Evolutionary conservation across 2,329 filamentous ascomycete species (phyloP).

Genomic region (Colletotrichum somersetense): DNA sequence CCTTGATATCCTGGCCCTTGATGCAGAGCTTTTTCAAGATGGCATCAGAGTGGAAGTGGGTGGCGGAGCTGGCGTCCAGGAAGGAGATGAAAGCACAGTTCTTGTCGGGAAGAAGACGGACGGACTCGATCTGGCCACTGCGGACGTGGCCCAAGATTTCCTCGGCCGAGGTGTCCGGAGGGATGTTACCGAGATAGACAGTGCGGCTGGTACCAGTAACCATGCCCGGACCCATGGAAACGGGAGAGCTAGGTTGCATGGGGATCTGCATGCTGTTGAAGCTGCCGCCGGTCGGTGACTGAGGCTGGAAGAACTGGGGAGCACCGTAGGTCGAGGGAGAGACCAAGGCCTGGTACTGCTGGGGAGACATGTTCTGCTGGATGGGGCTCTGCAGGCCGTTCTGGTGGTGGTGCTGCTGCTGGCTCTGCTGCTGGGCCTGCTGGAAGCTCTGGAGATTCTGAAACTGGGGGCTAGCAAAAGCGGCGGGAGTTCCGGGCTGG

Average conservation of each 20-base stretch:
- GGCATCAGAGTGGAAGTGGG: slow-evolving; percentile 98
- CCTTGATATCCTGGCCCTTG: slow-evolving; percentile 99
- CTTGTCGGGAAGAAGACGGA: slow-evolving; percentile 96
- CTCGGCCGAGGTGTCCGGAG: slow-evolving; percentile 95
- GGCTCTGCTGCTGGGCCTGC: slow-evolving; percentile 66
- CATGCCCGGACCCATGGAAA: slow-evolving; percentile 82
- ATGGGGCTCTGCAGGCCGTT: slow-evolving; percentile 80
- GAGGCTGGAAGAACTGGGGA: slow-evolving; percentile 86
- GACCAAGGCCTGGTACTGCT: slow-evolving; percentile 86
- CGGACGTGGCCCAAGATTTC: slow-evolving; percentile 96
- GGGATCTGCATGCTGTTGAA: slow-evolving; percentile 71
- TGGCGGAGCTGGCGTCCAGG: slow-evolving; percentile 95
- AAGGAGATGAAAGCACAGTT: slow-evolving; percentile 99
- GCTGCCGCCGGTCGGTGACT: slow-evolving; percentile 82
- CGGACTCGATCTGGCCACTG: slow-evolving; percentile 99
- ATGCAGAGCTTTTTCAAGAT: slow-evolving; percentile 99
- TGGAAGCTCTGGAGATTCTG: slow-evolving; percentile 85
- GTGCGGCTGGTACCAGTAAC: slow-evolving; percentile 94
- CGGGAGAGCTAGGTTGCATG: slow-evolving; percentile 77
- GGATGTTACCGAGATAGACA: slow-evolving; percentile 97
- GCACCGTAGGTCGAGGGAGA: slow-evolving; percentile 87
- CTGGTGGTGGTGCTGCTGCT: slow-evolving; percentile 64
- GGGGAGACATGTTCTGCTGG: slow-evolving; percentile 82
- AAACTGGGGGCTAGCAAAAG: slow-evolving; percentile 93
- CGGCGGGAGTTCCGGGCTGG: slow-evolving; percentile 91